Evolutionary conservation across 1,139 yeast genomes (phyloP).

Genomic region (Zygotorulaspora mrakii): DNA sequence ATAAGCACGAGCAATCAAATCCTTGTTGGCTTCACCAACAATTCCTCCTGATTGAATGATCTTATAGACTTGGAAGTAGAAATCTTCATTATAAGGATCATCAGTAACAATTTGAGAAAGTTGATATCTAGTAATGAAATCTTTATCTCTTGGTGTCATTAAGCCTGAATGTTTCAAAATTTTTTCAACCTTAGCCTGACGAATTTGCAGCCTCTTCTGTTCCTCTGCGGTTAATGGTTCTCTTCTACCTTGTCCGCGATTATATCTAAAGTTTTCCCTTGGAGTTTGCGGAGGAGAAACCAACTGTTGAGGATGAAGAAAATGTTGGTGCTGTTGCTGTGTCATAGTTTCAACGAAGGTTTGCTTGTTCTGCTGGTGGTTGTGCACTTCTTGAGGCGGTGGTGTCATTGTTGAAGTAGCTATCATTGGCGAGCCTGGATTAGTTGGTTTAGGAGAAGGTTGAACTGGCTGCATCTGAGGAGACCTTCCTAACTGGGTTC

Average conservation of each 20-base stretch:
- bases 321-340: conserved; percentile 17
- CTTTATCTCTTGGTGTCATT: conserved; percentile 96
- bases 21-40: conserved; percentile 43
- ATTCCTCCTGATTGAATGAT: conserved; percentile 62
- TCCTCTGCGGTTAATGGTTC: conserved; percentile 48
- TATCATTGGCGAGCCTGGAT: conserved; percentile 6
- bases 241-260: conserved; percentile 32
- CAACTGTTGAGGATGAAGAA: conserved; percentile 13
- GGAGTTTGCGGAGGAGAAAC: conserved; percentile 17
- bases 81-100: conserved; percentile 96
- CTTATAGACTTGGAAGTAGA: conserved; percentile 89
- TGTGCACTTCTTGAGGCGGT: conserved; percentile 8
- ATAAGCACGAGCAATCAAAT: conserved; percentile 88
- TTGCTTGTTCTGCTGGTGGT: conserved; percentile 8
- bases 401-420: conserved; percentile 4
- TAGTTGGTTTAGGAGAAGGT: conserved; percentile 8
- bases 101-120: conserved; percentile 94
- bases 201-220: conserved; percentile 53
- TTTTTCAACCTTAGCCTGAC: conserved; percentile 76
- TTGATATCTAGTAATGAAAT: conserved; percentile 90
- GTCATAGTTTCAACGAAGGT: conserved; percentile 17
- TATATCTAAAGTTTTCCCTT: conserved; percentile 10
- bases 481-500: too few relatives aligned
- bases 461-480: conserved; percentile 10
- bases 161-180: conserved; percentile 84